Percentiles rank a stretch among this genome's conserved stretches.
Conservation (phyloP, 441 rosid genomes). For the Aleurites moluccanus region DNA sequence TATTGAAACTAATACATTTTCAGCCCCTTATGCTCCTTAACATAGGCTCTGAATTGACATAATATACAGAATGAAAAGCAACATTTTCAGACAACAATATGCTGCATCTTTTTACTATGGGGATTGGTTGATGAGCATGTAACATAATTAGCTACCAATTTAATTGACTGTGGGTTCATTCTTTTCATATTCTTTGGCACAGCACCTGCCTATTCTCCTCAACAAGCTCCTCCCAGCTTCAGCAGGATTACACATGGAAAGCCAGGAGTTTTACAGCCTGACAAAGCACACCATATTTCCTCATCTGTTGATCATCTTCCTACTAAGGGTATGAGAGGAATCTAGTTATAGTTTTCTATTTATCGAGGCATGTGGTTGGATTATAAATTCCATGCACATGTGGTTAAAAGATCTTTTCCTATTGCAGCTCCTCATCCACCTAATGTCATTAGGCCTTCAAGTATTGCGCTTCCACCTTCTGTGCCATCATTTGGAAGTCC, state of each 20-base stretch:
- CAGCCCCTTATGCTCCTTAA: too few species aligned
- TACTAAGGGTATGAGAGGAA: conserved; percentile 31
- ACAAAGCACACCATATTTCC: conserved; percentile 25
- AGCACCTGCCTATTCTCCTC: conserved; percentile 35
- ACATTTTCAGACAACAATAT: too few species aligned
- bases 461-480: conserved; percentile 54
- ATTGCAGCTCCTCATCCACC: conserved; percentile 37
- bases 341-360: conserved; percentile 2
- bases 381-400: conserved; percentile 10
- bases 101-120: too few species aligned
- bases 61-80: too few species aligned
- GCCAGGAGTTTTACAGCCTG: conserved; percentile 24
- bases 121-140: neutral
- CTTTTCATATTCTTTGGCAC: conserved; percentile 21
- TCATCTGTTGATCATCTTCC: conserved; percentile 28
- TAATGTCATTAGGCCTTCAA: conserved; percentile 38
- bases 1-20: too few species aligned
- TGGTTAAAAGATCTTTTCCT: conserved; percentile 12
- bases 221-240: conserved; percentile 29
- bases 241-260: conserved; percentile 32
- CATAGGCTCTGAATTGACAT: too few species aligned
- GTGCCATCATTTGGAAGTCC: conserved; percentile 30
- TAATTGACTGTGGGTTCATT: conserved; percentile 13
- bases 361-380: conserved; percentile 7
- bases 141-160: neutral